Base-by-base conservation (phyloP, 176 grass and related monocot genomes). In the Rhynchospora pubera region DNA sequence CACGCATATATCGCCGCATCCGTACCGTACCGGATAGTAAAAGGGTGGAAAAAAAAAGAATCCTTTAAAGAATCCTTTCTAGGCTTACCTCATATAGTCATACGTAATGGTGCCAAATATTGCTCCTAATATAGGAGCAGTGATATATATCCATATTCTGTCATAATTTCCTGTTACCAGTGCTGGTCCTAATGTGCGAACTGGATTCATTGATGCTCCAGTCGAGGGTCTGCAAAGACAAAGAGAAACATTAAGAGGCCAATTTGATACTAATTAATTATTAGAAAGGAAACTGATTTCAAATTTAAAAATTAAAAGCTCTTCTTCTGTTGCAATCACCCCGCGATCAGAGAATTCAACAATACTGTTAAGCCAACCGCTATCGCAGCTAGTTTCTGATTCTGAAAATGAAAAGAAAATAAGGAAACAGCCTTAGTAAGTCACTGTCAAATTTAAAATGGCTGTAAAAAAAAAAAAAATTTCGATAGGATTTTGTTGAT, bases 131-230 rank as follows among this genome's bases (percentile, higher is more conserved):
- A 83, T 83, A 8, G 91, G 91, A 56, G 88, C 88, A 62, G 70
- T 30, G 6, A 89, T 80, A 68, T 90, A 88, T 13, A 91, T 8
- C 91, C 89, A 91, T 39, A 93, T 85, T 60, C 85, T 84, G 30
- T 85, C 88, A 57, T 91, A 91, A 0, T 68, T 87, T 51, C 86
- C 86, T 2, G 84, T 84, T 24, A 85, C 89, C 34, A 93, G 79
- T 21, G 91, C 91, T 2, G 88, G 79, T 34, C 86, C 89, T 4
- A 91, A 75, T 52, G 91, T 91, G 45, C 91, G 86, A 10, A 83
- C 86, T 19, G 88, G 89, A 65, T 93, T 91, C 91, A 93, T 91
- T 21, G 89, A 91, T 12, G 86, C 81, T 44, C 89, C 89, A 0
- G 86, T 93, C 21, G 77, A 83, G 7, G 62, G 13, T 63, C 91